Conservation (phyloP, 1,139 yeast species). For the Yamadazyma membranifaciens region DNA sequence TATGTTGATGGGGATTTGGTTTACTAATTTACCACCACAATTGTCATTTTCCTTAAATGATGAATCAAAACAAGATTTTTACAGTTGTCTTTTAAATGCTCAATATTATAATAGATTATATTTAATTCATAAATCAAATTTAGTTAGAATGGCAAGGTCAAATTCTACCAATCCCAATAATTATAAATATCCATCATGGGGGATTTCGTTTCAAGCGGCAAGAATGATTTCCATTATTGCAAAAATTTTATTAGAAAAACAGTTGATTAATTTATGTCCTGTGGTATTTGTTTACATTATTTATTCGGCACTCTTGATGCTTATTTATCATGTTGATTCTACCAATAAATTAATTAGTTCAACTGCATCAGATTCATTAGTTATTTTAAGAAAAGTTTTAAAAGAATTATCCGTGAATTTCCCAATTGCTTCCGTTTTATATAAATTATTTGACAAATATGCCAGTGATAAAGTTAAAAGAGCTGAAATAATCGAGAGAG, state of each 20-base stretch:
- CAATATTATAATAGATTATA: conserved; percentile 74
- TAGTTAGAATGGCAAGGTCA: conserved; percentile 50
- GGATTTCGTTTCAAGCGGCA: conserved; percentile 83
- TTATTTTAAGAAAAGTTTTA: conserved; percentile 51
- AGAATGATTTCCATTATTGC: conserved; percentile 72
- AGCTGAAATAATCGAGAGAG: conserved; percentile 43
- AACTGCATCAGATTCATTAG: conserved; percentile 59
- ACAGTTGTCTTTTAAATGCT: conserved; percentile 62
- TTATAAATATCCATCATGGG: conserved; percentile 75
- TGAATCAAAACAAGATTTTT: conserved; percentile 49
- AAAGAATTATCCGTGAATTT: conserved; percentile 49
- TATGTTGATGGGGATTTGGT: conserved; percentile 79
- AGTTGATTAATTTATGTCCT: conserved; percentile 54
- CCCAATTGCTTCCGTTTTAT: conserved; percentile 45
- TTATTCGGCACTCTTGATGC: conserved; percentile 70
- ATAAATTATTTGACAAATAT: conserved; percentile 44
- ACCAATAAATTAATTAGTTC: conserved; percentile 54
- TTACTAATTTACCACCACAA: conserved; percentile 63
- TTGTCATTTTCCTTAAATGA: conserved; percentile 64
- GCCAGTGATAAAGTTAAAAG: conserved; percentile 46
- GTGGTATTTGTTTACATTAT: conserved; percentile 56
- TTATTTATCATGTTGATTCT: conserved; percentile 72
- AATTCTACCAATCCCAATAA: conserved; percentile 44
- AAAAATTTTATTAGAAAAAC: conserved; percentile 54
- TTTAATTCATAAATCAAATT: conserved; percentile 70